Conservation (phyloP, 306 rosid species). For the Lathyrus tuberosus region DNA sequence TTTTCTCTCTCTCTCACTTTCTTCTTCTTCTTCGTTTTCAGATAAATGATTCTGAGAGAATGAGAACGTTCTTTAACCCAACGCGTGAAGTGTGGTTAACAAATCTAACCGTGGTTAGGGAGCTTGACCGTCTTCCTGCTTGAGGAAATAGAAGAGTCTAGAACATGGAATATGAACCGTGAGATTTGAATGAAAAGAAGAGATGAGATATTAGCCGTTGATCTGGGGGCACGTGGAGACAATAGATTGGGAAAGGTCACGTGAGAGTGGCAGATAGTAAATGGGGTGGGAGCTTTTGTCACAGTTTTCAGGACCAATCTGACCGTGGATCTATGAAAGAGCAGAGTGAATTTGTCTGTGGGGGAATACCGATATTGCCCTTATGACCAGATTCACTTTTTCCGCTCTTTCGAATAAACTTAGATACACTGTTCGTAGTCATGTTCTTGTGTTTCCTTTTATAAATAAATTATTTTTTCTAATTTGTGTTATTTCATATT, state of each 20-base stretch:
- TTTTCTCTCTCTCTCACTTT: constrained; percentile 1
- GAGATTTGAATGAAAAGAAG: constrained; percentile 21
- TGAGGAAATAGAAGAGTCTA: constrained; percentile 59
- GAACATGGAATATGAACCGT: constrained; percentile 54
- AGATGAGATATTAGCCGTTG: neutral
- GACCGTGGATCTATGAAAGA: neutral
- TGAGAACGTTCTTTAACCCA: neutral
- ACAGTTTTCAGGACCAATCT: neutral
- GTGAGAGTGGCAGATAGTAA: constrained; percentile 41
- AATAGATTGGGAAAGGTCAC: constrained; percentile 46
- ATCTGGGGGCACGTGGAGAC: constrained; percentile 54
- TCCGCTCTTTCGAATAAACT: neutral
- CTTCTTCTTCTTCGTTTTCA: neutral
- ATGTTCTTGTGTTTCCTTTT: no score
- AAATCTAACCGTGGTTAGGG: constrained; percentile 47
- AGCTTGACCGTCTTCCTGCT: constrained; percentile 36
- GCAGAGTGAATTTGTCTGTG: neutral
- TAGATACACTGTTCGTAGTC: neutral
- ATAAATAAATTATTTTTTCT: no score
- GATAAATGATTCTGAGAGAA: neutral
- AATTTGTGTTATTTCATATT: no score
- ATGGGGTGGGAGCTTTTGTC: neutral
- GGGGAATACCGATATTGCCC: neutral
- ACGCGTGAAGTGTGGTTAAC: constrained; percentile 45
- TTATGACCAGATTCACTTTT: neutral